Base-by-base conservation (phyloP, 1,284 basidiomycete genomes). In the Phlebopus sp. region DNA sequence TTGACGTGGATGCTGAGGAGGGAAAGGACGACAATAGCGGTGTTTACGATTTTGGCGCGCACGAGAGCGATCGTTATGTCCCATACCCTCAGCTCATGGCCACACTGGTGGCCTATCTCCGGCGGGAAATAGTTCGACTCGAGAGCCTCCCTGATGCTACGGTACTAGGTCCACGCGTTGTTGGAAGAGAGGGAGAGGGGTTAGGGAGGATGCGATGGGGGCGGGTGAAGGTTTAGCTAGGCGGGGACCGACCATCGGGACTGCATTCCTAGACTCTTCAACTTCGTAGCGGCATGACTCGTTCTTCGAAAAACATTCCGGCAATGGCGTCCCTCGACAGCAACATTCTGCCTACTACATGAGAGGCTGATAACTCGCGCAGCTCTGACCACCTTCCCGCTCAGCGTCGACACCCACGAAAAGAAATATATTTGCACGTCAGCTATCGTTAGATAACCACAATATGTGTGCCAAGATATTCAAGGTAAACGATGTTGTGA, bases 61-160 rank as follows among this genome's bases (percentile, higher is more conserved):
- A 67, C 19, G 77, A 86, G 55, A 75, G 40, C 21, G 64, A 63
- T 29, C 61, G 59, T 63, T 89, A 91, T 57, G 70, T 92, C 14
- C 69, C 76, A 51, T 91, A 93, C 59, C 84, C 90, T 0, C 80
- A 86, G 63, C 76, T 88, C 36, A 85, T 97, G 75, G 78, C 85
- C 41, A 74, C 78, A 35, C 69, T 96, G 15, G 85, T 90, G n/a
- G 70, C 68, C 37, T 97, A 93, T 59, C 70, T 94, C 27, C 74
- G 93, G 46, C 74, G 81, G 53, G 95, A 98, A 71, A 70, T 91
- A 30, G 71, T 73, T 31, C 70, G 94, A 37, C 70, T 97, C 19
- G 89, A 93, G 59, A 61, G 63, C 23, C 63, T 97, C 29, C 73
- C 77, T 19, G 92, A 97, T 60, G 77, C 82, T 45, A 77, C 78